Evolutionary conservation across 2,329 filamentous ascomycete genomes (phyloP).

Genomic region (Penicillium vulpinum): DNA sequence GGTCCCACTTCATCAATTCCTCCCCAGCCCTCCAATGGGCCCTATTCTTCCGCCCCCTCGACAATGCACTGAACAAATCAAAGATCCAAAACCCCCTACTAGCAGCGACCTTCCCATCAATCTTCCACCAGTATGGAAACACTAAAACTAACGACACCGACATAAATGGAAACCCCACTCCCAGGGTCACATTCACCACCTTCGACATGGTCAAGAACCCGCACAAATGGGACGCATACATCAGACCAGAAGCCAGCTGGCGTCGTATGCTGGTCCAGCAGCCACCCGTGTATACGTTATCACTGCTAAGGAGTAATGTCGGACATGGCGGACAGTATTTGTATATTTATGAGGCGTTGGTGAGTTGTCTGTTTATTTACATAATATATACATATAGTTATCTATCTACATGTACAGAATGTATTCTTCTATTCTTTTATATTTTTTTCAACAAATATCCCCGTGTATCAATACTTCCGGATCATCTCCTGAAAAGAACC

Average conservation of each 20-base stretch:
- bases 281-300: slow-evolving; percentile 1
- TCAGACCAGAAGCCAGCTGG: slow-evolving; percentile 6
- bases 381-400: neutral
- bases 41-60: neutral
- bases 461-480: neutral
- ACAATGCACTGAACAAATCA: neutral
- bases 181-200: neutral
- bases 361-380: neutral
- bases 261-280: slow-evolving; percentile 8
- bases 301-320: neutral
- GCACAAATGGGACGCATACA: neutral
- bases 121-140: neutral
- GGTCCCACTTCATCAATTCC: slow-evolving; percentile 2
- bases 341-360: slow-evolving; percentile 1
- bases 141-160: neutral
- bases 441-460: too few species aligned
- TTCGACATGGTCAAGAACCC: neutral
- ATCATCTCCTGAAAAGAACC: neutral
- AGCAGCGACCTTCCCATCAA: neutral
- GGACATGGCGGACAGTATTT: slow-evolving; percentile 1
- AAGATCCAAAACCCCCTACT: neutral
- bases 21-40: slow-evolving; percentile 1
- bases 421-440: neutral
- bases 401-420: neutral
- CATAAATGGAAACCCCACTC: neutral